Percentiles rank a stretch among this genome's conserved stretches.
phyloP scores from a whole-genome alignment of 2,329 filamentous ascomycete species.

The Trichophyton verrucosum region DNA sequence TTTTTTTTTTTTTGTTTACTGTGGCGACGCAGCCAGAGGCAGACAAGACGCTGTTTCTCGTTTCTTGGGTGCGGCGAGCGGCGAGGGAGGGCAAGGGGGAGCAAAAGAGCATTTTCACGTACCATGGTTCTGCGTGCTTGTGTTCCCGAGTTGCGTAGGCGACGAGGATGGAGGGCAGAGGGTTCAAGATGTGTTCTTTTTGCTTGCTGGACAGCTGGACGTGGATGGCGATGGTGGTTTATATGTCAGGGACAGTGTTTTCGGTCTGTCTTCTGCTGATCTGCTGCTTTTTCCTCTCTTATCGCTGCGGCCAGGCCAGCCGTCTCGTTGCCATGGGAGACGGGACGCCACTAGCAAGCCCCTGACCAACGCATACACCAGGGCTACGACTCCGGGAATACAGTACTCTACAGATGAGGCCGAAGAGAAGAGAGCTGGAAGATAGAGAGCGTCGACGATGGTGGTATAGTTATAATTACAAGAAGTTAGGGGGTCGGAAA shows the following conservation, averaged over 20 bases:
- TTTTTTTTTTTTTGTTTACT: neutral
- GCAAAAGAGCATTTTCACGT: neutral
- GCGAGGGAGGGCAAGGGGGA: neutral
- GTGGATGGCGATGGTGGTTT: neutral
- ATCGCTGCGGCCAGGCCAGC: neutral
- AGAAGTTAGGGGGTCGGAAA: neutral
- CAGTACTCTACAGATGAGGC: neutral
- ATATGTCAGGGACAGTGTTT: neutral
- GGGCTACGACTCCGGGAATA: neutral
- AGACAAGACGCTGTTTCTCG: neutral
- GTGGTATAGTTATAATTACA: slow-evolving; percentile 6
- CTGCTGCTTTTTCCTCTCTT: neutral
- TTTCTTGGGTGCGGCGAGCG: neutral
- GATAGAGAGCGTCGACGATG: neutral
- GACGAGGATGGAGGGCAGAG: no score
- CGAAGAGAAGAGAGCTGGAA: neutral
- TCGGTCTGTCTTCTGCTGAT: neutral
- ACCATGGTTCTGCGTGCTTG: neutral
- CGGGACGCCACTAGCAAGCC: neutral
- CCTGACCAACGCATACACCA: neutral
- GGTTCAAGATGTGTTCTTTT: neutral
- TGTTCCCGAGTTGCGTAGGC: neutral
- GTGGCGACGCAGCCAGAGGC: neutral
- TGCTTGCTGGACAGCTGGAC: neutral
- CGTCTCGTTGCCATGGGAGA: slow-evolving; percentile 11